Conservation (phyloP, 345 rosid species). For the Acer negundo region DNA sequence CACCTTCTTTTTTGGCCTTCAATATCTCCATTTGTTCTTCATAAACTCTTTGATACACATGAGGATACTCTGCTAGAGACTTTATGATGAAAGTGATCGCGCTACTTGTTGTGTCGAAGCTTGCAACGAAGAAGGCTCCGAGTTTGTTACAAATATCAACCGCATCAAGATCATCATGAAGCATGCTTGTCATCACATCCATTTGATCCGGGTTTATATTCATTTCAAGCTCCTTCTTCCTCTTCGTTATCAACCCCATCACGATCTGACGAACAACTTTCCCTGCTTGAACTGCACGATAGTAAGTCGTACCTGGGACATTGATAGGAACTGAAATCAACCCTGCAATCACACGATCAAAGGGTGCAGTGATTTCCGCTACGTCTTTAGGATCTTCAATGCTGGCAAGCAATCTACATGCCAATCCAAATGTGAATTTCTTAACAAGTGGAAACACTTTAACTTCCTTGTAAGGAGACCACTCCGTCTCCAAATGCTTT, state of each 20-base stretch:
- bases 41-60: slow-evolving; percentile 20
- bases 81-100: slow-evolving; percentile 28
- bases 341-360: slow-evolving; percentile 21
- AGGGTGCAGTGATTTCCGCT: slow-evolving; percentile 18
- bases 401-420: slow-evolving; percentile 34
- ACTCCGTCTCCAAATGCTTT: slow-evolving; percentile 23
- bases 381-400: slow-evolving; percentile 18
- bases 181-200: slow-evolving; percentile 24
- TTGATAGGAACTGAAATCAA: slow-evolving; percentile 34
- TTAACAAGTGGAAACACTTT: slow-evolving; percentile 33
- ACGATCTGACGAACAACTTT: slow-evolving; percentile 19
- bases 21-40: slow-evolving; percentile 31
- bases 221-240: slow-evolving; percentile 24
- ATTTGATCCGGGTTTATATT: background rate
- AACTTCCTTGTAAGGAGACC: slow-evolving; percentile 26
- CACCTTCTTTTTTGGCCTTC: slow-evolving; percentile 25
- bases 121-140: slow-evolving; percentile 29
- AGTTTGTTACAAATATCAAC: slow-evolving; percentile 28
- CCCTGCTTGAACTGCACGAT: slow-evolving; percentile 25
- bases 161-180: slow-evolving; percentile 21
- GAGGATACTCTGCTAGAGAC: slow-evolving; percentile 25
- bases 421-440: slow-evolving; percentile 32
- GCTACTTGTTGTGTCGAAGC: slow-evolving; percentile 31
- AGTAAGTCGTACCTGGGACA: slow-evolving; percentile 33
- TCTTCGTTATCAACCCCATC: slow-evolving; percentile 20